phyloP scores from a whole-genome alignment of 208 protist species.

The Trypanosoma rangeli region DNA sequence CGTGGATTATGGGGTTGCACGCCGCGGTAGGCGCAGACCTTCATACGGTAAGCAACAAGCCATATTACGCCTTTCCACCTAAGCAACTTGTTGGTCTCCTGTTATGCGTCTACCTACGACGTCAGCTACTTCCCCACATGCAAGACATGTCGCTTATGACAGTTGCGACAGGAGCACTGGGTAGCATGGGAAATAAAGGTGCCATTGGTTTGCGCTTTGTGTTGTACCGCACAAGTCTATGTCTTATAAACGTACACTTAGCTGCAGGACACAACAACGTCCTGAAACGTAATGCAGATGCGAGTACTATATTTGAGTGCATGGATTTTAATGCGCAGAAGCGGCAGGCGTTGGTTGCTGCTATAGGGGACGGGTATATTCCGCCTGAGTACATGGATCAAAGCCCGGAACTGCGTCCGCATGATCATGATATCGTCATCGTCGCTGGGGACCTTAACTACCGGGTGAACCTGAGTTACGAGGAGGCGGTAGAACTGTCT shows the following conservation, averaged over 20 bases:
- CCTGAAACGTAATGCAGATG: constrained; percentile 90
- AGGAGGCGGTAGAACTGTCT: constrained; percentile 56
- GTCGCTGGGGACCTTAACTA: constrained; percentile 95
- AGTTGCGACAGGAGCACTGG: constrained; percentile 84
- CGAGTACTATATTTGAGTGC: constrained; percentile 76
- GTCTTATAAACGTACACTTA: constrained; percentile 92
- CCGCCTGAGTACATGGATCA: constrained; percentile 26
- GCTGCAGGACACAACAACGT: constrained; percentile 90
- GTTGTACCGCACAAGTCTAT: constrained; percentile 74
- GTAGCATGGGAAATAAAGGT: constrained; percentile 93
- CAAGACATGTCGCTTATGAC: constrained; percentile 57
- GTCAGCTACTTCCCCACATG: constrained; percentile 52
- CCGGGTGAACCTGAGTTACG: constrained; percentile 77
- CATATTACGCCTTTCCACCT: constrained; percentile 77
- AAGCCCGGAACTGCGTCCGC: constrained; percentile 58
- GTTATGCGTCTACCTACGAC: constrained; percentile 78
- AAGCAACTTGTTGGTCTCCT: constrained; percentile 88
- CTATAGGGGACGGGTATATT: background rate
- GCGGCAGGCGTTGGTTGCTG: constrained; percentile 16
- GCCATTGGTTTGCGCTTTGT: constrained; percentile 82
- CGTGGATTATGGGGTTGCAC: constrained; percentile 66
- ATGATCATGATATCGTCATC: constrained; percentile 86
- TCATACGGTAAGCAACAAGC: constrained; percentile 13
- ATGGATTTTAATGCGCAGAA: constrained; percentile 85
- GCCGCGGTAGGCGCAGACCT: constrained; percentile 57